Evolutionary conservation across 257 asterid species (phyloP).

Genomic region (Asclepias syriaca): DNA sequence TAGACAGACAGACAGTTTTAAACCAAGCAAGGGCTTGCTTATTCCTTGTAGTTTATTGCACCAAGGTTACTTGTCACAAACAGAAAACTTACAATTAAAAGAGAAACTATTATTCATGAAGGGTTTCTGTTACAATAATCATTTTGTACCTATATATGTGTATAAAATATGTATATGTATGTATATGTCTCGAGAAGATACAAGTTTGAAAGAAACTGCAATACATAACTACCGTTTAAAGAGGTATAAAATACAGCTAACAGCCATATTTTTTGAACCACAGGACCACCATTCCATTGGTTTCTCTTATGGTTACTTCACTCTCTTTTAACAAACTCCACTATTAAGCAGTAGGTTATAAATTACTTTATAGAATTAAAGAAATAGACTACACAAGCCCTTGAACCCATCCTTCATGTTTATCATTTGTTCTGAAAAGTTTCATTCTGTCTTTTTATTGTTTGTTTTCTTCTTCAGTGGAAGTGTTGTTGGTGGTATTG

Average conservation of each 20-base stretch:
- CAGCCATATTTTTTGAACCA: conserved; percentile 16
- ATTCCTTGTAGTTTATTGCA: neutral
- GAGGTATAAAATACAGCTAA: conserved; percentile 26
- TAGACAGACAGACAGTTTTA: too few relatives aligned
- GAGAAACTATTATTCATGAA: neutral
- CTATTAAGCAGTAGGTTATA: conserved; percentile 1
- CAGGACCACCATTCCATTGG: conserved; percentile 5
- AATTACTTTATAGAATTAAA: neutral
- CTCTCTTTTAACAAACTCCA: conserved; percentile 10
- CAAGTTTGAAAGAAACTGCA: conserved; percentile 27
- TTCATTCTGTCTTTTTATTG: conserved; percentile 12
- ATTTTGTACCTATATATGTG: conserved; percentile 11
- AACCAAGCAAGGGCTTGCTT: neutral
- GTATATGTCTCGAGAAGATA: conserved; percentile 24
- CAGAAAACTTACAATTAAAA: neutral
- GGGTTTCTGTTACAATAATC: conserved; percentile 1
- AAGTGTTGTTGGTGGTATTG: conserved; percentile 4
- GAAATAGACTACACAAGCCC: neutral
- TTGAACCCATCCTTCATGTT: neutral
- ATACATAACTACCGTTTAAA: conserved; percentile 9
- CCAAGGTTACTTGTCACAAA: neutral
- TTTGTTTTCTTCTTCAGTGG: conserved; percentile 38
- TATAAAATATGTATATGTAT: neutral
- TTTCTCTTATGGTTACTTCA: conserved; percentile 20
- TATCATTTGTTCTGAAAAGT: neutral